phyloP scores from a whole-genome alignment of 176 grass and related monocot genomes.

The Stipa capillata region DNA sequence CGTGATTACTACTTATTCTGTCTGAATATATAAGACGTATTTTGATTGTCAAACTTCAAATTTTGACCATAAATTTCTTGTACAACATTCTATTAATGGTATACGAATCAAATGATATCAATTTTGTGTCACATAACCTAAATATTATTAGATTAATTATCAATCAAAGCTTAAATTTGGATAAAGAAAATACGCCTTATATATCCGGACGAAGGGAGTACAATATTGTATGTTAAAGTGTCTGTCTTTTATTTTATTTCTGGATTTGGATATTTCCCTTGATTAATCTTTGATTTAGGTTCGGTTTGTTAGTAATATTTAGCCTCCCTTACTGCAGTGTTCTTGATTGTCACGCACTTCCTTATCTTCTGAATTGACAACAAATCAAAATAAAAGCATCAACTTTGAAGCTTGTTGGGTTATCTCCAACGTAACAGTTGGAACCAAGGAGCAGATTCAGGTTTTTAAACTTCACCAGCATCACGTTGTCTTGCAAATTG shows the following conservation, averaged over 20 bases:
- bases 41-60: too few relatives aligned
- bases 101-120: too few relatives aligned
- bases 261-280: neutral
- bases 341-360: slow-evolving; percentile 43
- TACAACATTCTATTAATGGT: too few relatives aligned
- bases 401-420: slow-evolving; percentile 66
- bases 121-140: too few relatives aligned
- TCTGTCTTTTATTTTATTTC: neutral
- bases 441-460: slow-evolving; percentile 67
- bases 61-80: too few relatives aligned
- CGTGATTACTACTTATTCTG: neutral
- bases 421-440: slow-evolving; percentile 66
- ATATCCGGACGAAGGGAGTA: too few relatives aligned
- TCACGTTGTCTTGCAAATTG: neutral
- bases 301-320: neutral
- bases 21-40: too few relatives aligned
- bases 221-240: too few relatives aligned
- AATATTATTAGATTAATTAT: too few relatives aligned
- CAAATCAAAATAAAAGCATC: slow-evolving; percentile 50
- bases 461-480: neutral
- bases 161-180: too few relatives aligned
- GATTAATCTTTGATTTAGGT: neutral
- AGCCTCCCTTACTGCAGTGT: slow-evolving; percentile 26
- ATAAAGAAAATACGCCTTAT: too few relatives aligned
- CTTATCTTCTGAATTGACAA: slow-evolving; percentile 45